phyloP scores from a whole-genome alignment of 495 filamentous ascomycete genomes.

The Tuber melanosporum region DNA sequence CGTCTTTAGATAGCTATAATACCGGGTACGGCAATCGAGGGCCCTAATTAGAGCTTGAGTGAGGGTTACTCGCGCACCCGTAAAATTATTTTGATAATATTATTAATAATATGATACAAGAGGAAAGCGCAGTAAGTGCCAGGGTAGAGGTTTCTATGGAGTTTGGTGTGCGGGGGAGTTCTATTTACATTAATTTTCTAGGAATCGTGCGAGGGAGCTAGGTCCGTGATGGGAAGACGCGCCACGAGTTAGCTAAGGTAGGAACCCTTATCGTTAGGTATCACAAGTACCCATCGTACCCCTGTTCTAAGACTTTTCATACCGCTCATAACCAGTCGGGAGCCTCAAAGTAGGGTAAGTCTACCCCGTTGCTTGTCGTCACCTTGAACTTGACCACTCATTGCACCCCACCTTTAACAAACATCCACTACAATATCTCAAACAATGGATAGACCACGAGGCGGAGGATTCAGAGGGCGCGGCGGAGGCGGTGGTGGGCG shows the following conservation, averaged over 20 bases:
- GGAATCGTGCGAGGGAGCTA: neutral
- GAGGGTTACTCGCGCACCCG: neutral
- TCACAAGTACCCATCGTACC: neutral
- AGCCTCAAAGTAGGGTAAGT: constrained; percentile 23
- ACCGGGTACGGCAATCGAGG: neutral
- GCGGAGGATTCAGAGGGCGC: constrained; percentile 38
- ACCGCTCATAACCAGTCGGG: neutral
- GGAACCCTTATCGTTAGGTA: neutral
- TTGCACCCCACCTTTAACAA: constrained; percentile 28
- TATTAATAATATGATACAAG: neutral
- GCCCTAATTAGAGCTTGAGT: neutral
- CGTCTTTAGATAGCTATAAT: neutral
- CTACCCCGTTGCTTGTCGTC: neutral
- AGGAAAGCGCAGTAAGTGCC: neutral
- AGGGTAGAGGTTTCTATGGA: neutral
- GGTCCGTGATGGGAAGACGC: neutral
- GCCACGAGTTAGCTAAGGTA: neutral
- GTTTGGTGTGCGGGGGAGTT: neutral
- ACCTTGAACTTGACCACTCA: constrained; percentile 19
- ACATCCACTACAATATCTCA: constrained; percentile 13
- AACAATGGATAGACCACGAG: constrained; percentile 38
- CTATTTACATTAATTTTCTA: neutral
- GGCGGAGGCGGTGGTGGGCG: constrained; percentile 48
- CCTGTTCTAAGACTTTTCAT: neutral
- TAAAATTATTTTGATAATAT: too few relatives aligned